These are phyloP conservation scores for Macadamia integrifolia DNA, from an alignment of 164 flowering plant genomes.

Conservation along the genomic window DNA sequence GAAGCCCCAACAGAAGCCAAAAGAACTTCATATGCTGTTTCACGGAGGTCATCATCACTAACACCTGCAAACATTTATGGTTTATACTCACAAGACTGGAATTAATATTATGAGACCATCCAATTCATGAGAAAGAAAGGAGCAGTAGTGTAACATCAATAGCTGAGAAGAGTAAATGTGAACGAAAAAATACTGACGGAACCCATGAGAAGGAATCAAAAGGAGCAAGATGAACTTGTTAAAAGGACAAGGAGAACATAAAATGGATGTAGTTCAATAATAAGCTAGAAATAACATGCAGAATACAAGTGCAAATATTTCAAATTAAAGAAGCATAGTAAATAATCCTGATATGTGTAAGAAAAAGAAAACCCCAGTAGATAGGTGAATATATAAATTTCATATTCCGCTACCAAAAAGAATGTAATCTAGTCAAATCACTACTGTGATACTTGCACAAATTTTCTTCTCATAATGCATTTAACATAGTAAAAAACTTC, in stretches of 20 bases:
- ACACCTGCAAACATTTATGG: constrained; percentile 49
- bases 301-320: background rate
- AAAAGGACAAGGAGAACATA: background rate
- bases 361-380: background rate
- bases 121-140: no score
- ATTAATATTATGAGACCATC: no score
- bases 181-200: no score
- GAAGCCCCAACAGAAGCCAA: constrained; percentile 95
- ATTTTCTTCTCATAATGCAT: no score
- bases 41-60: constrained; percentile 91
- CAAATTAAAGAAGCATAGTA: background rate
- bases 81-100: no score
- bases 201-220: background rate
- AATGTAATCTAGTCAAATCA: background rate
- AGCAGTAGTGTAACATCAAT: no score
- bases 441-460: background rate
- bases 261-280: background rate
- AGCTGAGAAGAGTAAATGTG: no score
- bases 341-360: background rate
- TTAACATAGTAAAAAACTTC: background rate
- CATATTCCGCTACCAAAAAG: background rate
- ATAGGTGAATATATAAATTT: background rate
- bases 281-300: background rate
- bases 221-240: background rate
- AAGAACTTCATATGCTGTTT: constrained; percentile 90